Evolutionary conservation across 768 basidiomycete species (phyloP).

Genomic region (Daedaleopsis nitida): DNA sequence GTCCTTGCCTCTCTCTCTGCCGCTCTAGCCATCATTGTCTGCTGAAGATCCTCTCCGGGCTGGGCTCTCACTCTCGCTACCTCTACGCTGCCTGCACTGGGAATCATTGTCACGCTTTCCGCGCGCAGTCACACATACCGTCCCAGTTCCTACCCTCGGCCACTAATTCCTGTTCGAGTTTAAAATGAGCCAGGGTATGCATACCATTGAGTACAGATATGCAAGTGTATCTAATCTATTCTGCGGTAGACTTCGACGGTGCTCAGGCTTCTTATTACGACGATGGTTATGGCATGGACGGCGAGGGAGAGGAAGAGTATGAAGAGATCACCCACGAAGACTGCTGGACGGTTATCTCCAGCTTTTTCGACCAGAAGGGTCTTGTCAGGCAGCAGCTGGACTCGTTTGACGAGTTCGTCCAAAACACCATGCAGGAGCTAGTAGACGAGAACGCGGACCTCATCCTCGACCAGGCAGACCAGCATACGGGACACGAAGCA

Average conservation of each 20-base stretch:
- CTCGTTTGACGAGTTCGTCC: conserved; percentile 98
- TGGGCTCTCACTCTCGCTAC: no score
- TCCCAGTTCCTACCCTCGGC: not conserved
- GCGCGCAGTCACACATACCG: not conserved
- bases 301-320: conserved; percentile 55
- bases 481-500: conserved; percentile 86
- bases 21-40: not conserved
- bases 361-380: conserved; percentile 97
- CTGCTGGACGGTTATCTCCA: conserved; percentile 94
- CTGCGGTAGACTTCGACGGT: conserved; percentile 23
- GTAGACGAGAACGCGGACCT: conserved; percentile 97
- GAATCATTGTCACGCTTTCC: not conserved
- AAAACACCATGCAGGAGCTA: conserved; percentile 99
- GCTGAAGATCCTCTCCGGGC: not conserved
- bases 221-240: not conserved
- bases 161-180: not conserved
- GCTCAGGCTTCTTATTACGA: conserved; percentile 44
- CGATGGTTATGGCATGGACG: conserved; percentile 55
- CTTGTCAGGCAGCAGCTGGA: conserved; percentile 97
- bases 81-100: no score
- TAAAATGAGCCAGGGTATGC: conserved; percentile 20
- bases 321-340: conserved; percentile 91
- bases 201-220: not conserved
- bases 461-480: conserved; percentile 94
- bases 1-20: not conserved